Evolutionary conservation across 768 basidiomycete species (phyloP).

Genomic region (Lanmaoa pseudosensibilis): DNA sequence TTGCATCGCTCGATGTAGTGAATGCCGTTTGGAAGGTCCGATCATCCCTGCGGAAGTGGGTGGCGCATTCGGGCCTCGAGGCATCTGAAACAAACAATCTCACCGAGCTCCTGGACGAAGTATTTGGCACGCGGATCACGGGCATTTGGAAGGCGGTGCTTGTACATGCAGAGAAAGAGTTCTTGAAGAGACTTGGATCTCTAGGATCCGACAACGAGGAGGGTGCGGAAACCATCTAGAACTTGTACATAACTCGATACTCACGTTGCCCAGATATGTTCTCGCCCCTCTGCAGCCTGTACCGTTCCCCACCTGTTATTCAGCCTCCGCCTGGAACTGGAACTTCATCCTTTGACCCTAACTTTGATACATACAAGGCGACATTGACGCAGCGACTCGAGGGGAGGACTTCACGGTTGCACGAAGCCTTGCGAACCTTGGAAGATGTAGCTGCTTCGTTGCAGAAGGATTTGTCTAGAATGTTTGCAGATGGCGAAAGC

Average conservation of each 20-base stretch:
- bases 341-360: slow-evolving; percentile 36
- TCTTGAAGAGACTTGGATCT: slow-evolving; percentile 43
- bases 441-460: slow-evolving; percentile 61
- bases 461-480: slow-evolving; percentile 56
- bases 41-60: slow-evolving; percentile 47
- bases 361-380: slow-evolving; percentile 63
- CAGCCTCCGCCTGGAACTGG: slow-evolving; percentile 42
- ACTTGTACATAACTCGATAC: neutral
- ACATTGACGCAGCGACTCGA: slow-evolving; percentile 61
- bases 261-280: slow-evolving; percentile 40
- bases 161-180: slow-evolving; percentile 42
- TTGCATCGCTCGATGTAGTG: slow-evolving; percentile 56
- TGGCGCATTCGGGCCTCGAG: slow-evolving; percentile 44
- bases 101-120: slow-evolving; percentile 48
- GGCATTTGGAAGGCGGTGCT: slow-evolving; percentile 60
- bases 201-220: slow-evolving; percentile 9
- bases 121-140: slow-evolving; percentile 53
- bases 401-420: slow-evolving; percentile 61
- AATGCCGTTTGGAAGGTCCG: slow-evolving; percentile 75
- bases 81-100: slow-evolving; percentile 48
- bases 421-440: slow-evolving; percentile 54
- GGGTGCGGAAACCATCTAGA: slow-evolving; percentile 16
- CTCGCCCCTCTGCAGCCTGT: slow-evolving; percentile 56
- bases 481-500: slow-evolving; percentile 41
- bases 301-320: slow-evolving; percentile 51